These are phyloP conservation scores for Cutaneotrichosporon mucoides DNA, from an alignment of 1,284 basidiomycete genomes.

Conservation along the genomic window DNA sequence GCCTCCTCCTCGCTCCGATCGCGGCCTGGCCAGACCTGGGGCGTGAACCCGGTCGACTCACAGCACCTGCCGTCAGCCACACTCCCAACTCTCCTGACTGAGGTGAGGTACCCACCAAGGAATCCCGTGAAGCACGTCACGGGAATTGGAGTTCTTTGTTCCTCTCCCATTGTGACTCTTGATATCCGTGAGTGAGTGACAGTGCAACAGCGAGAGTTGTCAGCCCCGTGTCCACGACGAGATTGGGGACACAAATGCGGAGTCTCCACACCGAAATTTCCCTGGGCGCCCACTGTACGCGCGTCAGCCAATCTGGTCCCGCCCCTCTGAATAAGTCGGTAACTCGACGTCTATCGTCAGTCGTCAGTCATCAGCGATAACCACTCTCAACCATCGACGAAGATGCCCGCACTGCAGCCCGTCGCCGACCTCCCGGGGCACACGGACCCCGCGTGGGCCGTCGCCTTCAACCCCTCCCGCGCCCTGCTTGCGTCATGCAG, in stretches of 20 bases:
- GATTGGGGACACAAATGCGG: no score
- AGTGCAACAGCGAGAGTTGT: neutral
- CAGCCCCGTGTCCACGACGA: no score
- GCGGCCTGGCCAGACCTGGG: no score
- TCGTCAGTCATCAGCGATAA: neutral
- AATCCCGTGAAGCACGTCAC: slow-evolving; percentile 87
- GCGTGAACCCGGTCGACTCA: no score
- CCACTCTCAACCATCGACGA: neutral
- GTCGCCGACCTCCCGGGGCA: slow-evolving; percentile 58
- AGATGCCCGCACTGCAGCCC: neutral
- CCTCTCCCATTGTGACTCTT: slow-evolving; percentile 4
- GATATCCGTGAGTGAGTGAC: neutral
- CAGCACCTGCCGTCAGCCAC: slow-evolving; percentile 20
- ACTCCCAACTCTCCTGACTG: neutral
- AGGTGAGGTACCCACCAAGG: slow-evolving; percentile 21
- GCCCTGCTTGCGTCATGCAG: slow-evolving; percentile 88
- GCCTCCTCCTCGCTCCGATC: neutral
- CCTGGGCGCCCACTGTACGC: no score
- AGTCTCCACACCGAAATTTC: no score
- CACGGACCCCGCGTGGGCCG: slow-evolving; percentile 78
- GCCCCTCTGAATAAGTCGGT: no score
- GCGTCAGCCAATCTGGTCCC: no score
- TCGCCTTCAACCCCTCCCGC: slow-evolving; percentile 85
- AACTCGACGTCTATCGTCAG: no score
- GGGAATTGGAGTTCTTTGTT: slow-evolving; percentile 54